Evolutionary conservation across 1,284 basidiomycete genomes (phyloP).

Genomic region (Rhodotorula sp.): DNA sequence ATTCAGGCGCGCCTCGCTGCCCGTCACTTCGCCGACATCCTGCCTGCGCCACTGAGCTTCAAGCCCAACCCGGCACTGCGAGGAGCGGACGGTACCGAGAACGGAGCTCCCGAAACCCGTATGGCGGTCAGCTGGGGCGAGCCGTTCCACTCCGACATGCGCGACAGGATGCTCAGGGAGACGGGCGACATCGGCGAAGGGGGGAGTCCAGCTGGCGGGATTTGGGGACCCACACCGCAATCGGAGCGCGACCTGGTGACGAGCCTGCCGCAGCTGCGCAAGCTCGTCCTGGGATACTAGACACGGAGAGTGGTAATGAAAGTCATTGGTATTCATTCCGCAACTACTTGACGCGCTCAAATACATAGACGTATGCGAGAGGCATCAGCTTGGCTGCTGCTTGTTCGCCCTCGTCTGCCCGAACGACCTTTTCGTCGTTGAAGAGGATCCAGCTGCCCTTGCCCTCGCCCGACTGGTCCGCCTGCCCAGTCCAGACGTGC

Average conservation of each 20-base stretch:
- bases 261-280: constrained; percentile 28
- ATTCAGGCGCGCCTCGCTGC: too few relatives aligned
- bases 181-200: too few relatives aligned
- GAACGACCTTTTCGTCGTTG: constrained; percentile 94
- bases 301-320: not conserved
- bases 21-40: too few relatives aligned
- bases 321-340: not conserved
- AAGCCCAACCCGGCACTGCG: too few relatives aligned
- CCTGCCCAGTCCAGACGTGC: constrained; percentile 58
- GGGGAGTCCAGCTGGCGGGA: too few relatives aligned
- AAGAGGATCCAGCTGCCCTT: constrained; percentile 74
- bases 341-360: constrained; percentile 54
- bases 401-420: constrained; percentile 62
- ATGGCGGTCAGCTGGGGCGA: too few relatives aligned
- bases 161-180: too few relatives aligned
- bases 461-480: constrained; percentile 49
- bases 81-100: too few relatives aligned
- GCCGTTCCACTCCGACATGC: too few relatives aligned
- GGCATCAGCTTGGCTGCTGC: constrained; percentile 69
- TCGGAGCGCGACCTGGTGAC: constrained; percentile 30
- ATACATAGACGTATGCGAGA: constrained; percentile 84
- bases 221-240: constrained; percentile 22
- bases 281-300: constrained; percentile 25
- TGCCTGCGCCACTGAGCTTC: too few relatives aligned
- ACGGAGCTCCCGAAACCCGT: too few relatives aligned